phyloP scores from a whole-genome alignment of 192 early-diverging fungal genomes.

The Entomortierella beljakovae region DNA sequence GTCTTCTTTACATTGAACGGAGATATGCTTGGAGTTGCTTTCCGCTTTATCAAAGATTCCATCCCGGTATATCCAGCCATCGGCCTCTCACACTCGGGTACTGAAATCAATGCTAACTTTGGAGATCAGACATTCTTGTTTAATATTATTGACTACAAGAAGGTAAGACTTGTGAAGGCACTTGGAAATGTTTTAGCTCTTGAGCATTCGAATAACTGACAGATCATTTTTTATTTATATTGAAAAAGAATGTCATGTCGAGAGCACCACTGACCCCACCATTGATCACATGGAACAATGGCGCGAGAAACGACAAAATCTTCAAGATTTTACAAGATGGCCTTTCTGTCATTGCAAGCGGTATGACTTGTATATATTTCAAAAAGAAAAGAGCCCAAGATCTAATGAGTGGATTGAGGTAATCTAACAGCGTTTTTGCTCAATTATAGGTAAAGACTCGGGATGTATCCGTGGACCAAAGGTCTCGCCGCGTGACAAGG shows the following conservation, averaged over 20 bases:
- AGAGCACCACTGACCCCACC: constrained; percentile 7
- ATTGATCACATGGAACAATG: constrained; percentile 33
- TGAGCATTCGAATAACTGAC: not conserved
- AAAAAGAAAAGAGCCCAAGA: not conserved
- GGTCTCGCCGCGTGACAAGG: constrained; percentile 49
- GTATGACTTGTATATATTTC: constrained; percentile 10
- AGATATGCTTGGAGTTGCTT: constrained; percentile 41
- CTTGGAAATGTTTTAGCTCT: not conserved
- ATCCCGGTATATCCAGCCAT: constrained; percentile 48
- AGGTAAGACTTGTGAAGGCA: constrained; percentile 10
- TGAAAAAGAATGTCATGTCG: constrained; percentile 21
- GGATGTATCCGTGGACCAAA: constrained; percentile 53
- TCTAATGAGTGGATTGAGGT: not conserved
- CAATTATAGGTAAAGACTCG: constrained; percentile 22
- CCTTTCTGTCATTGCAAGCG: constrained; percentile 40
- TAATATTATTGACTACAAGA: constrained; percentile 49
- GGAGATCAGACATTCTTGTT: constrained; percentile 53
- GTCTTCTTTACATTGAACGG: constrained; percentile 50
- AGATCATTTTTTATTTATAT: not conserved
- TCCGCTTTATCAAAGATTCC: constrained; percentile 41
- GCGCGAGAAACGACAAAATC: constrained; percentile 26
- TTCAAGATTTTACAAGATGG: constrained; percentile 34
- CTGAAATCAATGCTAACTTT: constrained; percentile 54
- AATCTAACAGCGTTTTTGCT: not conserved
- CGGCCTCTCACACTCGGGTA: constrained; percentile 49